Base-by-base conservation (phyloP, 106 monocot genomes). In the Phalaenopsis aphrodite region DNA sequence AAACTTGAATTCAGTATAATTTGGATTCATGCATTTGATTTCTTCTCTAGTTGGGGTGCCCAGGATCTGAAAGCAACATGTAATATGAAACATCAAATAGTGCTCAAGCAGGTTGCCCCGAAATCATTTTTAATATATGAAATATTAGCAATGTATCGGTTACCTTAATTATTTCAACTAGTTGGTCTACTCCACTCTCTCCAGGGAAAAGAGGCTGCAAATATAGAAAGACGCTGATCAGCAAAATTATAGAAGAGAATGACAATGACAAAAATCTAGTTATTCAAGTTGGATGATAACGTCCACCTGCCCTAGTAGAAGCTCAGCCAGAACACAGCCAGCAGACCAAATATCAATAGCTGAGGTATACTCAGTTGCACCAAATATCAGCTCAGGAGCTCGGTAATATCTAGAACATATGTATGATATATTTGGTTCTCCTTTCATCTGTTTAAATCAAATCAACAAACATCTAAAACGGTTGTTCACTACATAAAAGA, bases 11-110 rank as follows among this genome's bases (percentile, higher is more conserved):
- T 45, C 43, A 3, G 43, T 45, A 73, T 91, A 91, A 80, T 91
- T 91, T 61, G 91, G 91, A 52, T 91, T 91, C 91, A 91, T 91
- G 83, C 91, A 91, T 73, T 91, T 91, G 61, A 91, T 91, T 87
- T 91, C 91, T 85, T 91, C 91, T 69, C 91, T 88, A 76, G 91
- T 91, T 16, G 91, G 91, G 11, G 91, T 91, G 57, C 91, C 91
- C 49, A 91, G 56, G 56, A 88, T 79, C 91, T 91, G 82, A 1
- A 75, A 9, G 21, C 9, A 37, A 4, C 30, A 30, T 0, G 14
- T 65, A 56, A 55, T 30, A 38, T 7, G n/a, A 5, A 48, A 65
- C 12, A 55, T 4, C 3, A 17, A 68, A 41, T 42, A 39, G 69
- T 10, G 23, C 4, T 15, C 2, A 69, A 69, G 39, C 36, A 38